Conservation (phyloP, 495 filamentous ascomycete genomes). For the Pyronema domesticum region DNA sequence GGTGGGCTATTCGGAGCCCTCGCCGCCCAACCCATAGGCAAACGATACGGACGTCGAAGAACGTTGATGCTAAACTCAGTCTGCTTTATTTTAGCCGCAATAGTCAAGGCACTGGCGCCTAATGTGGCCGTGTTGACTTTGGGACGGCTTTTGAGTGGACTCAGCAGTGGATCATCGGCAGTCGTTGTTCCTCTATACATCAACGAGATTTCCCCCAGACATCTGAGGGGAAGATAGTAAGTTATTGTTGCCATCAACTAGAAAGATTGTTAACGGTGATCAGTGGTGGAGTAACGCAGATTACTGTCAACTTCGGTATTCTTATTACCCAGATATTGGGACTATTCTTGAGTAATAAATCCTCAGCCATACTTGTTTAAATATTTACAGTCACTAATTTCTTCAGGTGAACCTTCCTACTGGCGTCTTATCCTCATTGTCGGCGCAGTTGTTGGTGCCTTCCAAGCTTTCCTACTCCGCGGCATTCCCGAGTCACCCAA, state of each 20-base stretch:
- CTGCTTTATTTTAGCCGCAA: constrained; percentile 59
- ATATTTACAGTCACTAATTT: background rate
- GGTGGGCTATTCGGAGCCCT: constrained; percentile 77
- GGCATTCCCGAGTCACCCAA: constrained; percentile 69
- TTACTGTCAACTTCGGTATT: constrained; percentile 91
- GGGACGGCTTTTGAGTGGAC: constrained; percentile 62
- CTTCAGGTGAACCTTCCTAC: constrained; percentile 32
- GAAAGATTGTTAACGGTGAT: background rate
- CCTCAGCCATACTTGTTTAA: background rate
- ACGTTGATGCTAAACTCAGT: constrained; percentile 54
- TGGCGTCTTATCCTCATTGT: constrained; percentile 73
- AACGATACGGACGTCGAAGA: constrained; percentile 50
- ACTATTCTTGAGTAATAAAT: constrained; percentile 53
- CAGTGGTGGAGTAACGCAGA: constrained; percentile 67
- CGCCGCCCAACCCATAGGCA: constrained; percentile 52
- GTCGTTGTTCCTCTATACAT: constrained; percentile 96
- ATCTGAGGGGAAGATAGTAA: constrained; percentile 56
- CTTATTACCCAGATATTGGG: constrained; percentile 66
- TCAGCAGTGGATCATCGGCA: constrained; percentile 70
- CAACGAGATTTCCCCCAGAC: constrained; percentile 69
- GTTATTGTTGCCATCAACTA: constrained; percentile 2
- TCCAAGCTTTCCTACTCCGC: constrained; percentile 48
- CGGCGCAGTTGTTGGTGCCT: constrained; percentile 47
- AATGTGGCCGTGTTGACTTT: constrained; percentile 48
- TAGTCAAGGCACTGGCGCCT: constrained; percentile 50